Evolutionary conservation across 2,329 filamentous ascomycete species (phyloP).

Genomic region (Fusarium oxysporum): DNA sequence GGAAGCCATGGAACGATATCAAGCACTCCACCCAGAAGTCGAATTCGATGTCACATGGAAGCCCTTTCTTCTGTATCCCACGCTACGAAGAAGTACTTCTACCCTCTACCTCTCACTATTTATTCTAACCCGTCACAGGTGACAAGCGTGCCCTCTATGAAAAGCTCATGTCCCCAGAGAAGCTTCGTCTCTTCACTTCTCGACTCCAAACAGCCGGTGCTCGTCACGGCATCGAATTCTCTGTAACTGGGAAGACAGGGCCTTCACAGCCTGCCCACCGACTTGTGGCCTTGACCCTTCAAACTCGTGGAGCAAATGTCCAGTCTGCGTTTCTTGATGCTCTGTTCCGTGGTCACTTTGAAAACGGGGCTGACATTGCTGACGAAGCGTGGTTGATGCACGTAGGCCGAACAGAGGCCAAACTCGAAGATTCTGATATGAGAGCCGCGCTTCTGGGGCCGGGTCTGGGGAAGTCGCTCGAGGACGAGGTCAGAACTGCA

Average conservation of each 20-base stretch:
- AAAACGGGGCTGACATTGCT: constrained; percentile 56
- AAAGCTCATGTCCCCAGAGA: constrained; percentile 44
- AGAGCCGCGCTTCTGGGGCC: constrained; percentile 47
- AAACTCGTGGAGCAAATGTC: constrained; percentile 43
- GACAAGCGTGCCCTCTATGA: constrained; percentile 54
- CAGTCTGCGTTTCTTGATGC: constrained; percentile 56
- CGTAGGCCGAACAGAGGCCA: constrained; percentile 48
- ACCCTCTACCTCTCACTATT: neutral
- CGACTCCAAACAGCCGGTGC: constrained; percentile 50
- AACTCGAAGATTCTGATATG: constrained; percentile 47
- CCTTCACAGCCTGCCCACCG: constrained; percentile 60
- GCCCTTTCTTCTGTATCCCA: constrained; percentile 59
- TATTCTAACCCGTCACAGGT: constrained; percentile 33
- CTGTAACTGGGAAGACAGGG: constrained; percentile 57
- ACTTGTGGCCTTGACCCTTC: constrained; percentile 58
- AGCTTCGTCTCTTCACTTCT: constrained; percentile 44
- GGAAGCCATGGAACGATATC: constrained; percentile 57
- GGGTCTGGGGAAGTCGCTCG: constrained; percentile 44
- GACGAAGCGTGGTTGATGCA: constrained; percentile 53
- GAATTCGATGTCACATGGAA: constrained; percentile 61
- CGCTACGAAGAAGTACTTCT: constrained; percentile 44
- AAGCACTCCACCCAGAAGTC: constrained; percentile 54
- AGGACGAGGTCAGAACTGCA: constrained; percentile 48
- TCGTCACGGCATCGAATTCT: constrained; percentile 55
- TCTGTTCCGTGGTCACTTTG: constrained; percentile 58